Conservation (phyloP, 345 rosid genomes). For the Rhodamnia argentea region DNA sequence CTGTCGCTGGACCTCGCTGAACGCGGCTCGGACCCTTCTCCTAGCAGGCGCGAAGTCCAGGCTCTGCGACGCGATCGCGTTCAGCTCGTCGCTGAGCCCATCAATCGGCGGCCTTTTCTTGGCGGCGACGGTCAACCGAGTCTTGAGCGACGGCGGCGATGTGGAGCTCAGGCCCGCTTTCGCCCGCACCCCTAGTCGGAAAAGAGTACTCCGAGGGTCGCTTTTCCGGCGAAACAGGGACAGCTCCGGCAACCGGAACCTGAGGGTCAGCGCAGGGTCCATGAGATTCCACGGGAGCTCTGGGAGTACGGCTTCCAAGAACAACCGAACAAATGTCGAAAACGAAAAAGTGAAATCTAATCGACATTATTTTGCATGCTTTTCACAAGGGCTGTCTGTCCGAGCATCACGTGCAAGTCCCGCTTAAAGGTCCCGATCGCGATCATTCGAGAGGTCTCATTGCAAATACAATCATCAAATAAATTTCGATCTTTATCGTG, state of each 20-base stretch:
- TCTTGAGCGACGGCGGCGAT: neutral
- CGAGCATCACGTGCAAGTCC: neutral
- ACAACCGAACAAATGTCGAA: neutral
- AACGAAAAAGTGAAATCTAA: neutral
- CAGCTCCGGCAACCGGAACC: conserved; percentile 5
- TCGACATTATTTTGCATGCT: neutral
- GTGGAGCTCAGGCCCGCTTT: neutral
- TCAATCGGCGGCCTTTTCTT: conserved; percentile 21
- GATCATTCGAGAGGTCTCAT: neutral
- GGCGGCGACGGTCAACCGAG: conserved; percentile 4
- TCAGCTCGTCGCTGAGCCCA: conserved; percentile 60
- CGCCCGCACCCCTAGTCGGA: neutral
- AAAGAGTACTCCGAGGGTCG: neutral
- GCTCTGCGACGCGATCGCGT: conserved; percentile 49
- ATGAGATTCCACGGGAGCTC: neutral
- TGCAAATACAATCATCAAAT: neutral
- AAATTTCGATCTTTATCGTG: neutral
- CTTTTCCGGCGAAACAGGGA: conserved; percentile 3
- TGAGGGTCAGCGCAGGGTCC: conserved; percentile 15
- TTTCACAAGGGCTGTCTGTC: neutral
- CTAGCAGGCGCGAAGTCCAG: conserved; percentile 74
- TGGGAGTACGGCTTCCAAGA: neutral
- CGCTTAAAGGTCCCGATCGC: neutral
- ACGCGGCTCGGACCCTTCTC: conserved; percentile 65
- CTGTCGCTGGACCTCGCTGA: conserved; percentile 43